Percentiles rank a stretch among this genome's conserved stretches.
Evolutionary conservation across 2,329 filamentous ascomycete species (phyloP).

Genomic region (Colletotrichum musicola): DNA sequence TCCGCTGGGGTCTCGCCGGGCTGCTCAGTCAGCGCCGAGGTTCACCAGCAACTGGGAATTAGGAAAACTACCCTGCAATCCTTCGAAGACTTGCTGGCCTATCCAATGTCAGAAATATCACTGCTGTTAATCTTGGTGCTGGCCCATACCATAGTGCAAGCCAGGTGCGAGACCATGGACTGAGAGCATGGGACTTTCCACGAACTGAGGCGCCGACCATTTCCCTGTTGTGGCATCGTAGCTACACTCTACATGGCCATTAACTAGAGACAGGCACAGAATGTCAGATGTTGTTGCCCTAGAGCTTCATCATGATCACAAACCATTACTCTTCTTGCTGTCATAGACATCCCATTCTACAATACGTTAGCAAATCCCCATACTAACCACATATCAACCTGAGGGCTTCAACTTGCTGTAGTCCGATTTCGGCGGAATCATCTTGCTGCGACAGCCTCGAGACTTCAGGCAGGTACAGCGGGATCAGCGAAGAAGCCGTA

Average conservation of each 20-base stretch:
- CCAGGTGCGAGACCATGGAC: slow-evolving; percentile 14
- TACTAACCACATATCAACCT: no score
- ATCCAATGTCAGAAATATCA: not conserved
- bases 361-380: no score
- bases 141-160: slow-evolving; percentile 10
- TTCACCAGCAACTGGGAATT: not conserved
- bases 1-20: slow-evolving; percentile 1
- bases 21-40: not conserved
- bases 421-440: slow-evolving; percentile 16
- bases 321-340: slow-evolving; percentile 15
- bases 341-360: slow-evolving; percentile 23
- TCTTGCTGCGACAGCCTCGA: not conserved
- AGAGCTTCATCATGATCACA: not conserved
- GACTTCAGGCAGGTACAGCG: no score
- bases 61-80: slow-evolving; percentile 1
- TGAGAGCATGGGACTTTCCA: slow-evolving; percentile 4
- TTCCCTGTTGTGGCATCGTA: not conserved
- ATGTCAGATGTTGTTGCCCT: not conserved
- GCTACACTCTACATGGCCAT: slow-evolving; percentile 14
- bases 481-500: no score
- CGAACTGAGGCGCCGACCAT: slow-evolving; percentile 7
- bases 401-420: slow-evolving; percentile 15
- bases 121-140: not conserved
- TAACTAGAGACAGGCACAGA: not conserved
- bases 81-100: slow-evolving; percentile 25